Base-by-base conservation (phyloP, 1,139 yeast genomes). In the Geotrichum klebahnii region DNA sequence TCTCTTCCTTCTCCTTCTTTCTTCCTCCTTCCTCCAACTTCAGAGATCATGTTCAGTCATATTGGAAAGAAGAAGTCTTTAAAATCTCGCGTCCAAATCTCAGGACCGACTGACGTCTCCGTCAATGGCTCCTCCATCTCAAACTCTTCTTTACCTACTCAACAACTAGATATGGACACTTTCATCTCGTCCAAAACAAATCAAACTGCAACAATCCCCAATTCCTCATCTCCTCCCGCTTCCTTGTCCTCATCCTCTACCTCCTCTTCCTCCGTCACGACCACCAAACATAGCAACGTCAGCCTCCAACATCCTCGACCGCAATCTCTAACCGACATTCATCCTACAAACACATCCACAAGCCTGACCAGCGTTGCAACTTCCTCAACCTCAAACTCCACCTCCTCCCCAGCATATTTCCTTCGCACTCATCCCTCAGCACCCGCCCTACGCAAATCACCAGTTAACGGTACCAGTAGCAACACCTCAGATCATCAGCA, bases 21-120 rank as follows among this genome's bases (percentile, higher is more conserved):
- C n/a, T n/a, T n/a, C n/a, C n/a, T n/a, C n/a, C n/a, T n/a, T n/a
- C n/a, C n/a, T n/a, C n/a, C n/a, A n/a, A n/a, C n/a, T n/a, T n/a
- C n/a, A n/a, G n/a, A n/a, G n/a, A n/a, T n/a, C n/a, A n/a, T n/a
- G n/a, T n/a, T n/a, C n/a, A n/a, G n/a, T n/a, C n/a, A n/a, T n/a
- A n/a, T n/a, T n/a, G n/a, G n/a, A n/a, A 43, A 43, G n/a, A 33
- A 26, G 34, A n/a, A 20, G 8, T 23, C 39, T 5, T 19, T 24
- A 14, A 34, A n/a, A 12, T 26, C 32, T 10, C 28, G 46, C 12
- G 46, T 24, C 6, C 34, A 20, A 5, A 43, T 43, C 31, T 43
- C 46, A 2, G 39, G 39, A 17, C 46, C 46, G 2, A 24, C 29
- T 4, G 35, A 36, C 26, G 46, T 43, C 8, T 23, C 39, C 8